A percentile compares a stretch with the other conserved stretches of the same genome.
These are phyloP conservation scores for Cephalotrichum gorgonifer DNA, from an alignment of 2,329 filamentous ascomycete species.

Conservation along the genomic window DNA sequence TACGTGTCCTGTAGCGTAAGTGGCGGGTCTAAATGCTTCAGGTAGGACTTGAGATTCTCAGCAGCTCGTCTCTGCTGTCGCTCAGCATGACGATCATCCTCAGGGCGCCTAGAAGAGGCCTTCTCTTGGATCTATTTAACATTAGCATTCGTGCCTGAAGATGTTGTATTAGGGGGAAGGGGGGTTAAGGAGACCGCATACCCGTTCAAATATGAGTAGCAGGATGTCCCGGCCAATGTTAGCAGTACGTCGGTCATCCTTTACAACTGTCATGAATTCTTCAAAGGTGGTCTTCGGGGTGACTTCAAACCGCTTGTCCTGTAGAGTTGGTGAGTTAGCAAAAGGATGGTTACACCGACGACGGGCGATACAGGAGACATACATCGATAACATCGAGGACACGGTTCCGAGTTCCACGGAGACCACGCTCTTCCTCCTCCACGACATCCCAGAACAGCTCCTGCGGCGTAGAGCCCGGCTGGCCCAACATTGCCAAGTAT, in stretches of 20 bases:
- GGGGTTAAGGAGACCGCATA: constrained; percentile 29
- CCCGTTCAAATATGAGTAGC: constrained; percentile 72
- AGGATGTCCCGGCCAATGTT: constrained; percentile 74
- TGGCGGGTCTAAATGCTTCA: constrained; percentile 86
- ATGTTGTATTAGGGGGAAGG: too few relatives aligned
- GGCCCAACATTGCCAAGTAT: constrained; percentile 74
- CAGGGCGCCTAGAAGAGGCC: constrained; percentile 65
- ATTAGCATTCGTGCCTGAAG: neutral
- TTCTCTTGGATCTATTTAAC: constrained; percentile 66
- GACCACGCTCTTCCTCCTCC: constrained; percentile 84
- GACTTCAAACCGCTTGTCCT: constrained; percentile 90
- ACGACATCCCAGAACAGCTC: constrained; percentile 95
- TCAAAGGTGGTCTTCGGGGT: constrained; percentile 78
- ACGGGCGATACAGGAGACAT: constrained; percentile 9
- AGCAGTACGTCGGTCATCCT: constrained; percentile 78
- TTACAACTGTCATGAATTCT: constrained; percentile 75
- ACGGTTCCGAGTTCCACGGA: constrained; percentile 71
- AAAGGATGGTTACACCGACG: neutral
- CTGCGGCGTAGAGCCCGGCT: constrained; percentile 73
- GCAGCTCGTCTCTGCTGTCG: constrained; percentile 76
- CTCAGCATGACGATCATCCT: constrained; percentile 78
- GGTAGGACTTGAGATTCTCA: constrained; percentile 72
- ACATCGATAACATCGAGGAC: constrained; percentile 84
- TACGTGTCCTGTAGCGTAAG: constrained; percentile 71
- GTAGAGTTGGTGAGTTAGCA: constrained; percentile 24